Percentiles rank a stretch among this genome's conserved stretches.
phyloP scores from a whole-genome alignment of 2,329 filamentous ascomycete species.

The Dactylellina parvicollis region DNA sequence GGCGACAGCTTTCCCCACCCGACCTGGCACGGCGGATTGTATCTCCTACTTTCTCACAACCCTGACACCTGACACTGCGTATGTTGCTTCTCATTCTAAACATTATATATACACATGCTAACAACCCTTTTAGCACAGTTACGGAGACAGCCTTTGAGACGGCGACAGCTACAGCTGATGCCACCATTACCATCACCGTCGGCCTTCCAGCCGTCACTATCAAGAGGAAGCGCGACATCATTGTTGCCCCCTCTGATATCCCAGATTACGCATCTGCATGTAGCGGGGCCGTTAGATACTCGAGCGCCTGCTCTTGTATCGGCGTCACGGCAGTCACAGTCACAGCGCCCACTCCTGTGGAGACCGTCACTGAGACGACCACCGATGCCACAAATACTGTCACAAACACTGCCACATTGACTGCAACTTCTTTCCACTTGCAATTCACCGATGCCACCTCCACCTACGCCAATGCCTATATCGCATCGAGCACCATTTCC shows the following conservation, averaged over 20 bases:
- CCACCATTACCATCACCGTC: conserved; percentile 5
- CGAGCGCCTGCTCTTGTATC: conserved; percentile 58
- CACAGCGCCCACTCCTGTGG: conserved; percentile 41
- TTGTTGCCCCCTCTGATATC: conserved; percentile 25
- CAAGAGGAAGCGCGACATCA: background rate
- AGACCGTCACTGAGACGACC: background rate
- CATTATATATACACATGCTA: background rate
- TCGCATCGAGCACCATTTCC: conserved; percentile 2
- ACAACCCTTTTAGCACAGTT: background rate
- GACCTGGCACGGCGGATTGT: conserved; percentile 21
- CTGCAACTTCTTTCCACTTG: background rate
- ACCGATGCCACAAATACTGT: background rate
- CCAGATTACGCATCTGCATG: conserved; percentile 57
- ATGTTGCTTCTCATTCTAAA: background rate
- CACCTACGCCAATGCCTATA: background rate
- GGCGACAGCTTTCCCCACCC: conserved; percentile 11
- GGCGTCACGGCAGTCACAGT: conserved; percentile 55
- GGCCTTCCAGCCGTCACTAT: background rate
- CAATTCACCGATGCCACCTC: background rate
- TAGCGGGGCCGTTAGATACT: conserved; percentile 54
- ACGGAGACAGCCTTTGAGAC: conserved; percentile 20
- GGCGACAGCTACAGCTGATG: background rate
- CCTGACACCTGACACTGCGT: conserved; percentile 19
- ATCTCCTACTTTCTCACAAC: conserved; percentile 29
- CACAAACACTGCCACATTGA: conserved; percentile 1